Evolutionary conservation across 2,329 filamentous ascomycete genomes (phyloP), one percentile per base, ranked within the genome.

Genomic region (Colletotrichum sp.): DNA sequence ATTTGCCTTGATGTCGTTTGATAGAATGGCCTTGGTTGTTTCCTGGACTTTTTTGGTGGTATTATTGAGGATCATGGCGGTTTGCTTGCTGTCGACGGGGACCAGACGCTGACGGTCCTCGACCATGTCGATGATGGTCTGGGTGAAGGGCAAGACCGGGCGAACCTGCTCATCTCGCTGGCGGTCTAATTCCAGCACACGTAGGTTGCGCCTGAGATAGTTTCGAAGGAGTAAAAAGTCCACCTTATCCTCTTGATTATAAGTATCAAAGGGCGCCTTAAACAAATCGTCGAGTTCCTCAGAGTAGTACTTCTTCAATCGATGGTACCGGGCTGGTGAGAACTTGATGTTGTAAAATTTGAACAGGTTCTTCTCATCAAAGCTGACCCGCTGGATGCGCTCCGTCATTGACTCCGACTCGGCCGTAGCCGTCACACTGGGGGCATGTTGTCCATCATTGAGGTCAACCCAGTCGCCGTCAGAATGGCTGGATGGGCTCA

Each of bases 211-310:
- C 13, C 78, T 78, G 4, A 91, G 81, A 70, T 86, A 88, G 78
- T 87, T 90, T 52, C 87, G 84, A 7, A 92, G 81, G 0, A 92
- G 86, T 6, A 91, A 62, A 69, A 86, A 89, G 78, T 91, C 89
- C 18, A 88, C 85, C 72, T 83, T 86, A 57, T 84, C 87, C 49
- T 90, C 85, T 71, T 89, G 88, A 21, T 73, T 75, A 24, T 84
- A 73, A 2, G 55, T 65, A 4, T 81, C 78, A 70, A 84, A 84
- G 44, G 80, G 77, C 12, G 83, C 66, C 24, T 72, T 63, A 24
- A 77, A 77, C 1, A 85, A 72, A 1, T 78, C 69, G 2, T 81
- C 79, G 0, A 90, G 83, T 75, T 91, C 87, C 1, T 85, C 78
- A 1, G 79, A 70, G 75, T 87, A 87, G 79, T 86, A 91, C 15